Base-by-base conservation (phyloP, 2,329 filamentous ascomycete species). In the Pestalotiopsis sp. region DNA sequence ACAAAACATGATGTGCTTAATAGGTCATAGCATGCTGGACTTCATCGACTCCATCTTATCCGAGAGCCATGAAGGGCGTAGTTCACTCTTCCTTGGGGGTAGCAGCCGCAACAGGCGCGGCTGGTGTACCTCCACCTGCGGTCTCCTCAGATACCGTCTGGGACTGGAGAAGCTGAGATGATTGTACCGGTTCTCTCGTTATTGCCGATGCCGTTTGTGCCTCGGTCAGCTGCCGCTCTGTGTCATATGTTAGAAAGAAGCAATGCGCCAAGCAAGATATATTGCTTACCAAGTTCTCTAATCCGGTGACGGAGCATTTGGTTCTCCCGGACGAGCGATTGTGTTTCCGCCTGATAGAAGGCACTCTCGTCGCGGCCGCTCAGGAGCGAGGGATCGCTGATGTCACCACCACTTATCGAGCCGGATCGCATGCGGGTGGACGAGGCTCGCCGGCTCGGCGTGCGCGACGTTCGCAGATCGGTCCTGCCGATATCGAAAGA, bases 301-400 rank as follows among this genome's bases (percentile, higher is more conserved):
- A 94, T 92, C 63, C 93, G 86, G 77, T 91, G 86, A 70, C 91
- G 90, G 65, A 95, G 82, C 92, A 95, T 94, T 80, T 95, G 92
- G 73, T 95, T 95, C 82, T 95, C 93, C 31, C 93, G 85, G 25
- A 90, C 87, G 74, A 95, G 80, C 81, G 89, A 94, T 80, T 93
- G 91, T 1, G 92, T 93, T 80, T 95, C 93, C 4, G 92, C 92
- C 78, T 94, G 92, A 75, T 95, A 95, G 78, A 94, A 94, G 0
- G 91, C 90, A 71, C 87, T 90, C 77, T 95, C 92, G 74, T 94
- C 92, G 20, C 92, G 84, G 7, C 87, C 87, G n/a, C 87, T 87
- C 1, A 92, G 83, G 62, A 86, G 80, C 82, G 86, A 89, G 38
- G 77, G 73, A 65, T 93, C 90, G 41, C 85, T 86, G 66, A 83